Evolutionary conservation across 108 stramenopile genomes (phyloP), one percentile per base, ranked within the genome.

Genomic region (Cyclotella cryptica): DNA sequence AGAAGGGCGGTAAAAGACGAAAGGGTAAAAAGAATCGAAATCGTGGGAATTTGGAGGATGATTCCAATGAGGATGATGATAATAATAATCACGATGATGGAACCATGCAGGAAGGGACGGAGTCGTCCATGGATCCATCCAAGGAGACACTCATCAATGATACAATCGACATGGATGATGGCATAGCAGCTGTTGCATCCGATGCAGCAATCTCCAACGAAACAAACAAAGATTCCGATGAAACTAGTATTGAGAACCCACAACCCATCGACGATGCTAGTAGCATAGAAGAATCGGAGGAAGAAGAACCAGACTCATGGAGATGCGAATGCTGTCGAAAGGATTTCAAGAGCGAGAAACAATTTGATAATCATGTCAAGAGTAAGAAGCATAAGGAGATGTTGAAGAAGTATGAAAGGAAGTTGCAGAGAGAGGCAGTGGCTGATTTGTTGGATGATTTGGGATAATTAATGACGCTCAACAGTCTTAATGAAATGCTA

Each of bases 341-440:
- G 54, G 90, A 89, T 44, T 96, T 96, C 75, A 94, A 96, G 64
- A 91, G 90, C 27, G 88, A 88, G 61, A 90, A 83, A 22, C 96
- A 96, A 73, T 86, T 93, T 74, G 84, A 93, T 39, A 96, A 93
- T 82, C 96, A 96, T 68, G 76, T 88, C 67, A 91, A 88, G 68
- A 92, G 91, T 69, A 96, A 96, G 66, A 96, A 94, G 71, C 93
- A 96, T 69, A 93, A 94, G 81, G 92, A 92, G 49, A 80, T 75
- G 18, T 71, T 82, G 71, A 95, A 91, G 68, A 91, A 93, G 68
- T 90, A 84, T 49, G 69, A 85, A 52, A 75, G 70, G 60, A 88
- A 86, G 49, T 66, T 89, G 54, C 83, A 85, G 51, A 84, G 65
- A 46, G 75, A 88, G 72, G 78, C 71, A 6, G 69, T 80, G n/a